Conservation (phyloP, 2,329 filamentous ascomycete species). For the Stemphylium vesicarium region DNA sequence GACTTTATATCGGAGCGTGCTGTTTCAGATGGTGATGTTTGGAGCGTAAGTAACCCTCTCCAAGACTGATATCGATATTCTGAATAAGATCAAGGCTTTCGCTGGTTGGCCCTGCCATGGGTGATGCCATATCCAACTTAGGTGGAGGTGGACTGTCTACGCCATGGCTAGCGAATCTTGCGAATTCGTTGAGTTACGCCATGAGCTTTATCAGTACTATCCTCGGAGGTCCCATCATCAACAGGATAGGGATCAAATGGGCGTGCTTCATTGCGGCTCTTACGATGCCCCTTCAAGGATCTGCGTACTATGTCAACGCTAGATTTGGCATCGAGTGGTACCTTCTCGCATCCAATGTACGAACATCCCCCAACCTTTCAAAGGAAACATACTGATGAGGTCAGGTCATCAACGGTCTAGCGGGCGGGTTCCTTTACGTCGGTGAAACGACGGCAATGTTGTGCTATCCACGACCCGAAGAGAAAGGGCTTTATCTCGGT, state of each 20-base stretch:
- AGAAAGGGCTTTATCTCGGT: slow-evolving; percentile 14
- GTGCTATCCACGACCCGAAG: slow-evolving; percentile 15
- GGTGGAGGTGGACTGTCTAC: slow-evolving; percentile 14
- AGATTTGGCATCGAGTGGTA: slow-evolving; percentile 9
- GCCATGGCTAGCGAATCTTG: slow-evolving; percentile 20
- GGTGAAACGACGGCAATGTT: slow-evolving; percentile 20
- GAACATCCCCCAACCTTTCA: too few relatives aligned
- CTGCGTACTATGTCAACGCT: slow-evolving; percentile 15
- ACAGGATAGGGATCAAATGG: slow-evolving; percentile 18
- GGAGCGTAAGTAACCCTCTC: slow-evolving; percentile 6
- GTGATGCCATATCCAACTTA: slow-evolving; percentile 16
- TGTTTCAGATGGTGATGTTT: slow-evolving; percentile 19
- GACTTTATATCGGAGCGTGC: slow-evolving; percentile 12
- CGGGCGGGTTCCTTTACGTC: slow-evolving; percentile 12
- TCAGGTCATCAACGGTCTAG: slow-evolving; percentile 11
- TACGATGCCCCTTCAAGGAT: slow-evolving; percentile 13
- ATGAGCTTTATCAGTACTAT: slow-evolving; percentile 17
- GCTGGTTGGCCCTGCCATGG: slow-evolving; percentile 16
- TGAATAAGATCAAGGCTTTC: slow-evolving; percentile 3
- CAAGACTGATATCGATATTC: not conserved
- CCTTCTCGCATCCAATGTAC: slow-evolving; percentile 12
- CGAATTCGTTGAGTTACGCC: slow-evolving; percentile 11
- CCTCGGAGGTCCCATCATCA: slow-evolving; percentile 15
- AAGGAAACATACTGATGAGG: not conserved
- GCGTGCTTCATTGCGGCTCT: slow-evolving; percentile 16